phyloP scores from a whole-genome alignment of 2,329 filamentous ascomycete genomes.

The Hymenoscyphus fructigenus region DNA sequence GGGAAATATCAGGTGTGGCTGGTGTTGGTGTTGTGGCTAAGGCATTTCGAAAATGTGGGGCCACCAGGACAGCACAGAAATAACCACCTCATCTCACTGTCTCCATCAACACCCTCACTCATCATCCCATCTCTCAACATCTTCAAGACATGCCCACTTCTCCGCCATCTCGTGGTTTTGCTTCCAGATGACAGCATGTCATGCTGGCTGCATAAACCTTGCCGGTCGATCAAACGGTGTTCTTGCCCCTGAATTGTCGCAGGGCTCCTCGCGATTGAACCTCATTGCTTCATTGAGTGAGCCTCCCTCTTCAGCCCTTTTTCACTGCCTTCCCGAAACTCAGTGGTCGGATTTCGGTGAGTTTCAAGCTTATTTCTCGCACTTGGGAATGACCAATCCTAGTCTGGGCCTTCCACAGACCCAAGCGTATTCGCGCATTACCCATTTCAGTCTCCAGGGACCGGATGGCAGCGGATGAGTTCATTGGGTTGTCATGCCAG shows the following conservation, averaged over 20 bases:
- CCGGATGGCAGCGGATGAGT: slow-evolving; percentile 1
- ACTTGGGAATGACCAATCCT: not conserved
- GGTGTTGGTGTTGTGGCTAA: too few relatives aligned
- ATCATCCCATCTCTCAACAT: not conserved
- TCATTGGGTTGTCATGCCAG: not conserved
- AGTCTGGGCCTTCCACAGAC: not conserved
- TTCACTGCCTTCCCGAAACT: not conserved
- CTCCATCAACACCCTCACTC: not conserved
- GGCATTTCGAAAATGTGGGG: too few relatives aligned
- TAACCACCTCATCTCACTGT: too few relatives aligned
- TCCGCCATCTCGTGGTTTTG: not conserved
- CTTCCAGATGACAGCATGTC: not conserved
- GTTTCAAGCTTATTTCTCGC: not conserved
- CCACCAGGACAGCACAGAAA: too few relatives aligned
- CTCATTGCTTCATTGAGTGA: not conserved
- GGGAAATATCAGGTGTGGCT: too few relatives aligned
- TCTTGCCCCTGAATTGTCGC: slow-evolving; percentile 1
- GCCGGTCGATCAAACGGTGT: not conserved
- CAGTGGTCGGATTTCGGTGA: not conserved
- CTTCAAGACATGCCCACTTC: not conserved
- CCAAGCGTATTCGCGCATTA: not conserved
- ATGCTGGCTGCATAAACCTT: not conserved
- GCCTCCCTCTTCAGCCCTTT: not conserved
- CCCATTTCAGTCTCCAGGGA: not conserved
- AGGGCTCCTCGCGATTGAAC: not conserved